phyloP scores from a whole-genome alignment of 2,329 filamentous ascomycete species.

The Parastagonospora avenae region DNA sequence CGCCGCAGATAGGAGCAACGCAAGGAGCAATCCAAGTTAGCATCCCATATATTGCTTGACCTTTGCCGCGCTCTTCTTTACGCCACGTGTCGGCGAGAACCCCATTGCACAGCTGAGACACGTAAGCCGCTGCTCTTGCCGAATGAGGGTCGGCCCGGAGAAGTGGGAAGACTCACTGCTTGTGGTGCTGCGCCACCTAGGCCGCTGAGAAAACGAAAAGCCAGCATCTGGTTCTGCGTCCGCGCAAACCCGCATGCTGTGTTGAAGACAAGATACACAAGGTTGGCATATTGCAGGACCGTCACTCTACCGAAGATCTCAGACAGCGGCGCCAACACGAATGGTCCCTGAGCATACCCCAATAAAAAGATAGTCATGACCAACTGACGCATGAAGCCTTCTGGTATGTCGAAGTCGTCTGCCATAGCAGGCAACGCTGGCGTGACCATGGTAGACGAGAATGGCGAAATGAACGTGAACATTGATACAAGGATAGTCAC shows the following conservation, averaged over 20 bases:
- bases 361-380: constrained; percentile 46
- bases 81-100: constrained; percentile 60
- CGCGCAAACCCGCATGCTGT: constrained; percentile 41
- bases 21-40: constrained; percentile 68
- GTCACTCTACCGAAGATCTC: constrained; percentile 44
- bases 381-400: constrained; percentile 35
- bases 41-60: constrained; percentile 66
- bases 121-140: no score
- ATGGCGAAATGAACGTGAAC: constrained; percentile 47
- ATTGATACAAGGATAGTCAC: constrained; percentile 51
- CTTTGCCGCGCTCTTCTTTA: constrained; percentile 66
- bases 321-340: constrained; percentile 43
- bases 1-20: constrained; percentile 52
- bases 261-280: constrained; percentile 43
- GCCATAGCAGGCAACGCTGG: constrained; percentile 38
- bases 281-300: constrained; percentile 41
- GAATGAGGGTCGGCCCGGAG: no score
- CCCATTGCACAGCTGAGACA: constrained; percentile 37
- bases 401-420: constrained; percentile 38
- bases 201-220: constrained; percentile 42
- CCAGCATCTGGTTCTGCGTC: constrained; percentile 37
- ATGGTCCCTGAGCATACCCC: constrained; percentile 45
- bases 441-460: constrained; percentile 47
- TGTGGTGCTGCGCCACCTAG: constrained; percentile 42
- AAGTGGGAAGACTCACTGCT: constrained; percentile 26